Conservation (phyloP, 2,329 filamentous ascomycete genomes). For the Colletotrichum gloeosporioides region DNA sequence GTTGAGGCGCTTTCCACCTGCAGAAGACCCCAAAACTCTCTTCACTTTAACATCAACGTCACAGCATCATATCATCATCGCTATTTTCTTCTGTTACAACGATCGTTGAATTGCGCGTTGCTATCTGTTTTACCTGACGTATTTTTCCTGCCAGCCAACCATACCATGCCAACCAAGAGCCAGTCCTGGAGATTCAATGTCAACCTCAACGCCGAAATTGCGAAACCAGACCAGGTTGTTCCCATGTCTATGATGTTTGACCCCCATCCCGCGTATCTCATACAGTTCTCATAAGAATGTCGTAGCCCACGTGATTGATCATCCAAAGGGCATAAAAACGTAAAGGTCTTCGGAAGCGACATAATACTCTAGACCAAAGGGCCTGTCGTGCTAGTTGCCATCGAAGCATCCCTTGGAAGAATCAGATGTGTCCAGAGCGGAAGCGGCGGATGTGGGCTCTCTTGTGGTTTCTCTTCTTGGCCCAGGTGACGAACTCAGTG, state of each 20-base stretch:
- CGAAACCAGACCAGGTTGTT: not conserved
- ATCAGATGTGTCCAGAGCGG: constrained; percentile 5
- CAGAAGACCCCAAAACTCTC: not conserved
- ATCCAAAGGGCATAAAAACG: constrained; percentile 1
- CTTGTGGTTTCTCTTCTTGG: constrained; percentile 22
- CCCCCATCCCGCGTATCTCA: not conserved
- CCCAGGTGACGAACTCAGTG: constrained; percentile 28
- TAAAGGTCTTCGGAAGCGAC: not conserved
- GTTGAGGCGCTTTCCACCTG: not conserved
- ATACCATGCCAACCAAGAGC: constrained; percentile 5
- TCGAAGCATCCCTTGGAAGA: not conserved
- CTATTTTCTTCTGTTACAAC: not conserved
- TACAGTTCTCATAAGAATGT: constrained; percentile 18
- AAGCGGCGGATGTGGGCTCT: constrained; percentile 14
- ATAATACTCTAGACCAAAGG: not conserved
- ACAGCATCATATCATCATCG: not conserved
- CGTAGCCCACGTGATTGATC: not conserved
- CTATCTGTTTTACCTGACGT: not conserved
- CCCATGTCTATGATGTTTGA: constrained; percentile 10
- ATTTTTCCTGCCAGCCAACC: not conserved
- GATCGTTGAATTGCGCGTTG: not conserved
- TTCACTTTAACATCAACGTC: not conserved
- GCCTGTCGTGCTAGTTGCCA: not conserved
- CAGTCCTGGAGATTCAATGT: constrained; percentile 14
- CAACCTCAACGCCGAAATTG: constrained; percentile 13